A percentile compares a stretch with the other conserved stretches of the same genome.
phyloP scores from a whole-genome alignment of 768 basidiomycete genomes.

The Panaeolus papilionaceus region DNA sequence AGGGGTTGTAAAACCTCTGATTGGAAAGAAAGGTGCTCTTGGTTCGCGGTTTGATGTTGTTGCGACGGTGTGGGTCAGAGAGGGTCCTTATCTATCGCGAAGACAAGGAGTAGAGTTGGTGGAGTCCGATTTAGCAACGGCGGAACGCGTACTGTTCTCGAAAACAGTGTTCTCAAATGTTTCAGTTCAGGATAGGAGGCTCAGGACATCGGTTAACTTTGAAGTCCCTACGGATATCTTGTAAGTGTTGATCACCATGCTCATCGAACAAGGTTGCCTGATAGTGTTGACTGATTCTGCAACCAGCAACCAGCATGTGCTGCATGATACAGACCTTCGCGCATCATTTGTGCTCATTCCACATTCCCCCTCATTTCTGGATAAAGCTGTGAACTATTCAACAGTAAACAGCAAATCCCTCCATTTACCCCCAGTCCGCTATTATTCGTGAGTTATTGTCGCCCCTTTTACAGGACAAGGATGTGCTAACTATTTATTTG shows the following conservation, averaged over 20 bases:
- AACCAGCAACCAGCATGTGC: not conserved
- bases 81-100: not conserved
- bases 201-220: not conserved
- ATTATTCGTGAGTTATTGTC: not conserved
- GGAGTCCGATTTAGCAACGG: not conserved
- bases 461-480: not conserved
- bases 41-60: not conserved
- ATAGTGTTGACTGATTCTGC: not conserved
- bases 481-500: not conserved
- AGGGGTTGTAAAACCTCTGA: not conserved
- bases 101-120: not conserved
- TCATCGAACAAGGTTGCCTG: not conserved
- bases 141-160: not conserved
- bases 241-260: not conserved
- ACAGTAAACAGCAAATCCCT: not conserved
- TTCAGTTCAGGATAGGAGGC: not conserved
- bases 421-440: not conserved
- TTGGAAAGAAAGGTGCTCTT: not conserved
- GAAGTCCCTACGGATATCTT: not conserved
- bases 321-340: slow-evolving; percentile 34
- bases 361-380: slow-evolving; percentile 36
- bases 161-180: not conserved
- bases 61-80: not conserved
- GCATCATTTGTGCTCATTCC: slow-evolving; percentile 43
- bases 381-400: slow-evolving; percentile 37